phyloP scores from a whole-genome alignment of 148 eudicot genomes.

The Vaccinium macrocarpon region DNA sequence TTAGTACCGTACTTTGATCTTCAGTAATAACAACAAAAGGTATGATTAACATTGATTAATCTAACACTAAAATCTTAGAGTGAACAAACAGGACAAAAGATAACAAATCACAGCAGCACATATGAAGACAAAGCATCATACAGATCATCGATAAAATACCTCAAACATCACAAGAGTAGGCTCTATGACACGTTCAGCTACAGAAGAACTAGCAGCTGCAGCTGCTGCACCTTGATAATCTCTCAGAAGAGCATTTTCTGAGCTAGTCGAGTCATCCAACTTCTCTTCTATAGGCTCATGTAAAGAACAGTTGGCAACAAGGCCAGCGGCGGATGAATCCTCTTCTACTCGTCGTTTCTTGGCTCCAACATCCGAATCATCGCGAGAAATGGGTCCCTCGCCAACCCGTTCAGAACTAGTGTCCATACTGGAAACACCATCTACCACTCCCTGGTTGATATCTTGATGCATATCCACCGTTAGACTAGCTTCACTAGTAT shows the following conservation, averaged over 20 bases:
- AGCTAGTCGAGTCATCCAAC: conserved; percentile 43
- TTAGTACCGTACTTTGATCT: neutral
- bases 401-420: conserved; percentile 51
- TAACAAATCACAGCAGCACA: neutral
- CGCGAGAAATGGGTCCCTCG: conserved; percentile 45
- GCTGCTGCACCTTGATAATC: conserved; percentile 56
- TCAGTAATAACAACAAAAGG: neutral
- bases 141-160: conserved; percentile 36
- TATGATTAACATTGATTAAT: neutral
- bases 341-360: conserved; percentile 71
- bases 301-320: conserved; percentile 42
- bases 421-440: conserved; percentile 60
- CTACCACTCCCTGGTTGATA: conserved; percentile 39
- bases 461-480: conserved; percentile 49
- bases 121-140: conserved; percentile 7
- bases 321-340: conserved; percentile 57
- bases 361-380: conserved; percentile 58
- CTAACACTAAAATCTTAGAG: neutral
- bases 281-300: conserved; percentile 50
- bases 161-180: conserved; percentile 95
- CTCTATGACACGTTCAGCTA: conserved; percentile 89
- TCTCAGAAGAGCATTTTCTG: conserved; percentile 35
- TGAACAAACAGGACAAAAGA: neutral
- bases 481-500: conserved; percentile 32
- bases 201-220: conserved; percentile 65